Evolutionary conservation across 78 protist genomes (phyloP).

Genomic region (Protostelium mycophagum): DNA sequence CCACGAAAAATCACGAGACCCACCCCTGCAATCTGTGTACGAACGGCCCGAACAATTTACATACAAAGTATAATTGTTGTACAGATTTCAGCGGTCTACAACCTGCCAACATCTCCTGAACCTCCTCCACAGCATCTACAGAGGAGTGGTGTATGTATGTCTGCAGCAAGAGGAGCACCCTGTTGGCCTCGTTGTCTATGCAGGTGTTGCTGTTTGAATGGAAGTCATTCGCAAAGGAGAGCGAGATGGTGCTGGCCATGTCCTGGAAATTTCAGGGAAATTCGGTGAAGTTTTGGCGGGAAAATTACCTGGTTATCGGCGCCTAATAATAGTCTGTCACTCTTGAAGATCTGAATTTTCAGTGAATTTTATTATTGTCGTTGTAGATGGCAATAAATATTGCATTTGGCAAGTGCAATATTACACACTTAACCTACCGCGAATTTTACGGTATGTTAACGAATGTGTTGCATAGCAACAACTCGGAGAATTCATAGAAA

Average conservation of each 20-base stretch:
- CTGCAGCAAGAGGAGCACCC: not conserved
- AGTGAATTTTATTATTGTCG: too few relatives aligned
- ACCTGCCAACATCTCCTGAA: not conserved
- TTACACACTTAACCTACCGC: too few relatives aligned
- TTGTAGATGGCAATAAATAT: too few relatives aligned
- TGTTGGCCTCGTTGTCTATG: not conserved
- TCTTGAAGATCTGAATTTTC: too few relatives aligned
- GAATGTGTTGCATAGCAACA: too few relatives aligned
- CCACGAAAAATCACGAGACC: not conserved
- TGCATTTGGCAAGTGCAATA: too few relatives aligned
- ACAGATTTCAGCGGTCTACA: not conserved
- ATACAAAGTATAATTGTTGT: not conserved
- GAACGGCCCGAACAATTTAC: not conserved
- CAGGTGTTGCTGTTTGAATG: not conserved
- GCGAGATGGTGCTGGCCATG: not conserved
- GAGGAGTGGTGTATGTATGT: not conserved
- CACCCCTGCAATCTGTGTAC: not conserved
- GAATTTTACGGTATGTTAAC: too few relatives aligned
- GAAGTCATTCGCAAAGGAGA: not conserved
- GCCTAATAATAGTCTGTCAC: too few relatives aligned
- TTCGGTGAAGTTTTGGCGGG: too few relatives aligned
- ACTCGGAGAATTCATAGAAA: too few relatives aligned
- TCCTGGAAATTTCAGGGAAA: too few relatives aligned
- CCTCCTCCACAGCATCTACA: not conserved
- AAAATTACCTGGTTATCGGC: too few relatives aligned